These are phyloP conservation scores for Dioscorea cayenensis DNA, from an alignment of 116 monocot genomes.

Conservation along the genomic window DNA sequence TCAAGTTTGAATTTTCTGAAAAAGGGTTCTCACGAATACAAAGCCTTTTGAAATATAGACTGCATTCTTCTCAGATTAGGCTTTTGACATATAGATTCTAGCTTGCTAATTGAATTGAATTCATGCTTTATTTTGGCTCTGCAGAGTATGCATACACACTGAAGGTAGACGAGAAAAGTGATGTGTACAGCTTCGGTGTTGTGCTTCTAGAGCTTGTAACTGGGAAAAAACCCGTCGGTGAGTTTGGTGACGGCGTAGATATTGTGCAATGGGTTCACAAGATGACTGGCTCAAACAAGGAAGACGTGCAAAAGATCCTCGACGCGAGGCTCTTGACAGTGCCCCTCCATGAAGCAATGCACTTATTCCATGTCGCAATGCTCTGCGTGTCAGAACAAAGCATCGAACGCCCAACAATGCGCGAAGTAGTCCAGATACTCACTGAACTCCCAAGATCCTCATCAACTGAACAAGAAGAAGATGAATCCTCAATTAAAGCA, in stretches of 20 bases:
- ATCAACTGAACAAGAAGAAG: conserved; percentile 1
- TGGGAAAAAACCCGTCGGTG: conserved; percentile 58
- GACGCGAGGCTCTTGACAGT: conserved; percentile 31
- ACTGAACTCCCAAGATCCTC: conserved; percentile 20
- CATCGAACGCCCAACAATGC: conserved; percentile 42
- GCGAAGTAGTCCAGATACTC: conserved; percentile 49
- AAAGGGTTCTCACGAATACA: background rate
- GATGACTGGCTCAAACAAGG: conserved; percentile 47
- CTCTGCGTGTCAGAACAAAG: conserved; percentile 45
- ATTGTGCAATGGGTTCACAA: conserved; percentile 67
- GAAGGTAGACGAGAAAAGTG: conserved; percentile 75
- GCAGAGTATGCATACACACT: conserved; percentile 74
- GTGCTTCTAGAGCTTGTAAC: conserved; percentile 58
- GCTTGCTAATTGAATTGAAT: background rate
- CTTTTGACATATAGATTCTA: background rate
- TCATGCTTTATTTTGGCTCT: background rate
- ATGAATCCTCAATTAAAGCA: background rate
- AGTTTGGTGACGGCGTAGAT: conserved; percentile 71
- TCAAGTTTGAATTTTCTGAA: background rate
- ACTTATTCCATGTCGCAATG: conserved; percentile 40
- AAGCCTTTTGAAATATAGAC: background rate
- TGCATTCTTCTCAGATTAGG: background rate
- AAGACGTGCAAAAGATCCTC: conserved; percentile 26
- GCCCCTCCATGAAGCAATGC: conserved; percentile 34
- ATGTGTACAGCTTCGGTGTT: conserved; percentile 75